Base-by-base conservation (phyloP, 2,329 filamentous ascomycete species). In the Daldinia sp. region DNA sequence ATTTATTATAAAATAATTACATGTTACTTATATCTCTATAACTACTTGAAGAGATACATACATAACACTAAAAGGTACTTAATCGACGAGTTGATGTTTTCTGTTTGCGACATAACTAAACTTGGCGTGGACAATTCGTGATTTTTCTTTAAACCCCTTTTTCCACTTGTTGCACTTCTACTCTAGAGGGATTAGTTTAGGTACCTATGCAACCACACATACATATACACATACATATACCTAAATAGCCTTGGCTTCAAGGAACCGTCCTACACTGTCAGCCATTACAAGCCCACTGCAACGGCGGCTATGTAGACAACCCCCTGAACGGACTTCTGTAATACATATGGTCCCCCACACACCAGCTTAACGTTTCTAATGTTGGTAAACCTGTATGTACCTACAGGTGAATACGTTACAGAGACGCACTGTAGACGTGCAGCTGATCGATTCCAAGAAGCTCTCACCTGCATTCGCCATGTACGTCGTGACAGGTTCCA, bases 81-180 rank as follows among this genome's bases (percentile, higher is more conserved):
- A 10, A n/a, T n/a, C 18, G 20, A 5, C 12, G 23, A 5, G 20
- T 46, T 46, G 26, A 35, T 20, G n/a, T 20, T 10, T 15, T 51
- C 15, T 28, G 15, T 35, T 6, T 26, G 50, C 9, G 7, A 35
- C 30, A 7, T 12, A 28, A 23, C 30, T 13, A 10, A 35, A 20
- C 18, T 35, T 18, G n/a, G n/a, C 15, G 18, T 13, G 10, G 50
- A 1, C 3, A 53, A 54, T n/a, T n/a, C 30, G 33, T 9, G 30
- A n/a, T 18, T 7, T 30, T 35, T 13, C 1, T 54, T 20, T 15
- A 35, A 54, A 30, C 51, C 51, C 51, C 26, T 54, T 51, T 54
- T 54, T 39, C 51, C 30, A 54, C 51, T 54, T 54, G 30, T 39
- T 37, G 20, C 33, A 35, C 51, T 54, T 54, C 50, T 37, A 10